These are phyloP conservation scores for Brachypodium distachyon DNA, from an alignment of 202 grass and related monocot genomes.

Conservation along the genomic window DNA sequence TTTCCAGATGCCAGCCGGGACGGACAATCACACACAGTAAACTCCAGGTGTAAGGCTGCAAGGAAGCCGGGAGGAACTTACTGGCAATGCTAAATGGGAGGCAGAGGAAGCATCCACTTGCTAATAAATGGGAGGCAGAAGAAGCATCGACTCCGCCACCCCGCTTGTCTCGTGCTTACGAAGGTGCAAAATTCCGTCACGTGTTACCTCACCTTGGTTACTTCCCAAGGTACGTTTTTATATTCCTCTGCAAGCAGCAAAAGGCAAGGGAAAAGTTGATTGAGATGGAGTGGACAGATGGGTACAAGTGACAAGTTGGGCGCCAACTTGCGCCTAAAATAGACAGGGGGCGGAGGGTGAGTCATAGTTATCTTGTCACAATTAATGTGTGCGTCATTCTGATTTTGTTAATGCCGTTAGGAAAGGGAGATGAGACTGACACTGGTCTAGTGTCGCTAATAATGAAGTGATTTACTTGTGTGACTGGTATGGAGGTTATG, in stretches of 20 bases:
- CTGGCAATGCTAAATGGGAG: neutral
- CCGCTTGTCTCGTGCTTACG: neutral
- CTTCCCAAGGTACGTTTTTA: constrained; percentile 3
- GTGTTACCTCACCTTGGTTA: constrained; percentile 18
- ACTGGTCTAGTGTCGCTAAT: neutral
- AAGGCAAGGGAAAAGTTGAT: neutral
- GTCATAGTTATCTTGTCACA: constrained; percentile 1
- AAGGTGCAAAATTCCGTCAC: constrained; percentile 20
- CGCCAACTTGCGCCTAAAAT: neutral
- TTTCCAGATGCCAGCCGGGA: too few species aligned
- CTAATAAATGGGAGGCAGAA: neutral
- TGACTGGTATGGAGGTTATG: neutral
- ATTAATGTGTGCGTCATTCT: neutral
- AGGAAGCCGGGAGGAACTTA: constrained; percentile 10
- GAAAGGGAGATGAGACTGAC: neutral
- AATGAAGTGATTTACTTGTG: neutral
- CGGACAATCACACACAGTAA: too few species aligned
- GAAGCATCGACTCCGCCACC: constrained; percentile 3
- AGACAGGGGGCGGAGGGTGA: neutral
- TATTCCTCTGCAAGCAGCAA: constrained; percentile 14
- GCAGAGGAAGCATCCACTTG: neutral
- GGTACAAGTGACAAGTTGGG: constrained; percentile 1
- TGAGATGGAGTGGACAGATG: neutral
- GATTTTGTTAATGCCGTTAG: neutral
- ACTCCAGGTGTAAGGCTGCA: too few species aligned